Base-by-base conservation (phyloP, 345 rosid genomes). In the Rhodomyrtus tomentosa region DNA sequence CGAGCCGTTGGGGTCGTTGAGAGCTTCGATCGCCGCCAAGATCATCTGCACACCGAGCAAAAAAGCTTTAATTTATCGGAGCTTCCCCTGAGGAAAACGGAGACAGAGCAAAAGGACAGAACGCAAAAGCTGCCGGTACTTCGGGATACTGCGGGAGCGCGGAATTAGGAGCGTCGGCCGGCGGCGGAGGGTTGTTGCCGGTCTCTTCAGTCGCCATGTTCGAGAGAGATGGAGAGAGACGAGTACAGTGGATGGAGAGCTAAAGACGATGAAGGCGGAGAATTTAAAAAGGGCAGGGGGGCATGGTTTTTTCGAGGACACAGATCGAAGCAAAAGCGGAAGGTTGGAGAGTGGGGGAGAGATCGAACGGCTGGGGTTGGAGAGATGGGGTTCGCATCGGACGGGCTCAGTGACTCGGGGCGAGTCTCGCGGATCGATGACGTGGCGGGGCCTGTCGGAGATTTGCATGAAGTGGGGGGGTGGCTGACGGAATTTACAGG, bases 21-120 rank as follows among this genome's bases (percentile, higher is more conserved):
- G 68, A 1, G 92, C 91, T 84, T 94, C 97, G 24, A 95, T 92
- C 22, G 99, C 98, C 36, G 88, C 93, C 90, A 93, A 87, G 55
- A 96, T 93, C 96, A 95, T 86, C 99, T 95, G 21, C 82, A 58
- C 82, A 49, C 52, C 24, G 5, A 40, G 38, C 25, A 51, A n/a
- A 36, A 20, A 42, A 55, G 13, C 74, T 21, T 50, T 15, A 83
- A 16, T 72, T 21, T 14, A 55, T 56, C 45, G 27, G n/a, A 55
- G 14, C 45, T 25, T 12, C 25, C 10, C 52, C 42, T 16, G n/a
- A 25, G 51, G 79, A 82, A 24, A 10, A 55, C 32, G 21, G 52
- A 49, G 21, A 45, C 11, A 51, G 18, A 83, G 72, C 25, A 58
- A 22, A 29, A 11, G 4, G 7, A 36, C 16, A 22, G 38, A 38